These are phyloP conservation scores for Nigrospora oryzae DNA, from an alignment of 2,329 filamentous ascomycete genomes.

Conservation along the genomic window DNA sequence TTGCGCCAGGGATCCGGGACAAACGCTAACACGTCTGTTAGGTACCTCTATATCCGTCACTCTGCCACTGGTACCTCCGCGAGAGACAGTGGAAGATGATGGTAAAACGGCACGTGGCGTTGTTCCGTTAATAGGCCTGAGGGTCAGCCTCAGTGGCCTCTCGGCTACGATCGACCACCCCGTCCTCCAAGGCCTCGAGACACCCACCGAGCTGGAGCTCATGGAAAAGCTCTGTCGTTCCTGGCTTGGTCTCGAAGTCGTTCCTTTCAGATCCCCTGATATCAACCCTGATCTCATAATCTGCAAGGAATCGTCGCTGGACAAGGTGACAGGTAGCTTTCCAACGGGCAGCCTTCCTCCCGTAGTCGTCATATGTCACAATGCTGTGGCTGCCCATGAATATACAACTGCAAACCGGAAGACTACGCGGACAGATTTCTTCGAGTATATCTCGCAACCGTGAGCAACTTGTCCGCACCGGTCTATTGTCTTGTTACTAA, in stretches of 20 bases:
- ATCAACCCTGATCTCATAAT: not conserved
- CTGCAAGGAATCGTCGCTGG: not conserved
- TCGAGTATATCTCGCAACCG: not conserved
- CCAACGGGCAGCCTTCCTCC: not conserved
- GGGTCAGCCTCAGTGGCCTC: no score
- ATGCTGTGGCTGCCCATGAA: not conserved
- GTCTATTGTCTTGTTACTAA: not conserved
- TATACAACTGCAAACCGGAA: not conserved
- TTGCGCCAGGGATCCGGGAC: no score
- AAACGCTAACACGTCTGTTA: no score
- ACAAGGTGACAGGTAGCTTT: not conserved
- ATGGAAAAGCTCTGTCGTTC: not conserved
- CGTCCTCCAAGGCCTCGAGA: conserved; percentile 20
- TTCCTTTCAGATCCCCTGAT: not conserved
- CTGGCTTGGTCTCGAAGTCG: not conserved
- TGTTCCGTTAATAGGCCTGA: no score
- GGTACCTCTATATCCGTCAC: no score
- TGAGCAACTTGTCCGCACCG: not conserved
- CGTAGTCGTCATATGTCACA: not conserved
- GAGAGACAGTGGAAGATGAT: no score
- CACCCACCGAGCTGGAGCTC: not conserved
- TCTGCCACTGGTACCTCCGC: no score
- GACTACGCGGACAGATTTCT: not conserved
- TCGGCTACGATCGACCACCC: no score
- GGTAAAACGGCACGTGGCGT: no score